These are phyloP conservation scores for Chionographis japonica DNA, from an alignment of 106 monocot species.

Conservation along the genomic window DNA sequence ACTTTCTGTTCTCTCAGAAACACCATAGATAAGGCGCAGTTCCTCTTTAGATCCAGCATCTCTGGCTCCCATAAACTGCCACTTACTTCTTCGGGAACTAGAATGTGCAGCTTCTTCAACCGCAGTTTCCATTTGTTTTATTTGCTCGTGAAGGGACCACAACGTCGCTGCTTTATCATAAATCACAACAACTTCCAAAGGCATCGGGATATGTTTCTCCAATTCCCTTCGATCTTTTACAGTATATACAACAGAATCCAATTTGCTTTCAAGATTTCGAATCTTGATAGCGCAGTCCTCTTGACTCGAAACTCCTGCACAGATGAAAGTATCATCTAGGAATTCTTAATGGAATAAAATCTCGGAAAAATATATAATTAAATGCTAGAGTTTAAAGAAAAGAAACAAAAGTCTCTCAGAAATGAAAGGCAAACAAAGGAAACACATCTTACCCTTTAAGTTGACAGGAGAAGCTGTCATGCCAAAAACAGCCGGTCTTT, in stretches of 20 bases:
- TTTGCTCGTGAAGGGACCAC: slow-evolving; percentile 88
- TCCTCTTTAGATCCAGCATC: slow-evolving; percentile 98
- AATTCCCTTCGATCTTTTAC: slow-evolving; percentile 93
- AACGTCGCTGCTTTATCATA: slow-evolving; percentile 91
- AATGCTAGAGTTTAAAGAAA: neutral
- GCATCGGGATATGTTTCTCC: slow-evolving; percentile 94
- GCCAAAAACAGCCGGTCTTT: slow-evolving; percentile 89
- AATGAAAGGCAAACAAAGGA: neutral
- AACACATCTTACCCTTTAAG: slow-evolving; percentile 64
- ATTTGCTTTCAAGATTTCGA: slow-evolving; percentile 91
- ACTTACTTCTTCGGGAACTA: slow-evolving; percentile 90
- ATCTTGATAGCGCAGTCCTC: slow-evolving; percentile 99
- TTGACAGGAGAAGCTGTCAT: slow-evolving; percentile 99
- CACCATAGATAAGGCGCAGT: slow-evolving; percentile 92
- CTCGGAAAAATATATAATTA: neutral
- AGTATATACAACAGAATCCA: slow-evolving; percentile 96
- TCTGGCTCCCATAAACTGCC: slow-evolving; percentile 99
- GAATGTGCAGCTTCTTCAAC: slow-evolving; percentile 83
- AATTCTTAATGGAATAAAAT: neutral
- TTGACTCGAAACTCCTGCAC: slow-evolving; percentile 90
- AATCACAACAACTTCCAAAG: slow-evolving; percentile 67
- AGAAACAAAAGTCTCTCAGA: neutral
- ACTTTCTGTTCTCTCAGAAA: slow-evolving; percentile 98
- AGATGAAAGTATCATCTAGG: neutral
- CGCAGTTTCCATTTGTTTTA: slow-evolving; percentile 79